Percentiles rank a stretch among this genome's conserved stretches.
Evolutionary conservation across 345 rosid species (phyloP).

Genomic region (Atalantia buxifolia): DNA sequence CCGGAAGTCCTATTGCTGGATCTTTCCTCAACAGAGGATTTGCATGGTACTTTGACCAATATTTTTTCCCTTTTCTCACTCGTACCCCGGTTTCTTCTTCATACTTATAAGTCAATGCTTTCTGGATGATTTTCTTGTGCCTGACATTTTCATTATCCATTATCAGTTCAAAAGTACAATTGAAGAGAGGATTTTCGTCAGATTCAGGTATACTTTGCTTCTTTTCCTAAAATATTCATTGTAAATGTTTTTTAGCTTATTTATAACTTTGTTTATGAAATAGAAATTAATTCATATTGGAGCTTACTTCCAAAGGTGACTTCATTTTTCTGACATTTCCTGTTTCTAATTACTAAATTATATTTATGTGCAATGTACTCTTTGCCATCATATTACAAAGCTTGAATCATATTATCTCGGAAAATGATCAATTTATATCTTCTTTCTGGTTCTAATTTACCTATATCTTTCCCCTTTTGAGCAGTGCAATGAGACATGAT

Average conservation of each 20-base stretch:
- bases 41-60: conserved; percentile 30
- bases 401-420: neutral
- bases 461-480: neutral
- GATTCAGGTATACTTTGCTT: conserved; percentile 50
- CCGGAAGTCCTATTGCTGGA: conserved; percentile 34
- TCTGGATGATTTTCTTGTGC: neutral
- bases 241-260: neutral
- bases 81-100: neutral
- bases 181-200: conserved; percentile 70
- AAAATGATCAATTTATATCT: neutral
- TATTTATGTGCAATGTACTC: neutral
- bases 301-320: neutral
- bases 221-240: neutral
- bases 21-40: conserved; percentile 23
- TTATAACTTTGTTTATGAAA: neutral
- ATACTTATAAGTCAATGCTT: neutral
- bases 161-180: conserved; percentile 48
- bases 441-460: neutral
- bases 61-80: neutral
- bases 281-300: neutral
- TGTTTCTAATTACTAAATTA: neutral
- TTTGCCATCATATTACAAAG: neutral
- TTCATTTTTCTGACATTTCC: neutral
- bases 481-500: neutral
- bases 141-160: conserved; percentile 8